Base-by-base conservation (phyloP, 2,329 filamentous ascomycete species). In the Calonectria henricotiae region DNA sequence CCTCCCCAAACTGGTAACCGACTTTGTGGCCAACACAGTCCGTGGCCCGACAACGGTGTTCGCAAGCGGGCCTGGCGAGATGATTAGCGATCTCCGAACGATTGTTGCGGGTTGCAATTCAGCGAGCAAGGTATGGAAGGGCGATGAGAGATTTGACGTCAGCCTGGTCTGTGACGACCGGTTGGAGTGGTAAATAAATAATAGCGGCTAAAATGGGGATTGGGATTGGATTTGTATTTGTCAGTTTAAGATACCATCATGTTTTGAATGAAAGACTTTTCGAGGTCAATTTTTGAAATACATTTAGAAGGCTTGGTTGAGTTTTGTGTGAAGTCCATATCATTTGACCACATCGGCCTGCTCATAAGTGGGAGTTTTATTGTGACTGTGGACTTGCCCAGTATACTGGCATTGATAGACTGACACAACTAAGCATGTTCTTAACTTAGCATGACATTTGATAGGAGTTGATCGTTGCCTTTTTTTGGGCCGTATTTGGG, bases 81-180 rank as follows among this genome's bases (percentile, higher is more conserved):
- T 92, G 87, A 86, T 91, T 6, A 84, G 83, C n/a, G 89, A 90
- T 65, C 75, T 92, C 68, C 82, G 90, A 30, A 79, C 71, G 5
- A 85, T 85, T 1, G 88, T 92, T 5, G 89, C 89, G 1, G 75
- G 74, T 8, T 85, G 84, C 46, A 92, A 91, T 78, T 84, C 84
- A 8, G 87, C 85, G 0, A 73, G 76, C 0, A 86, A 83, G 72
- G 89, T 91, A 11, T 91, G 89, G 89, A 86, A 80, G 65, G 89
- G 89, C 0, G 84, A 91, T 25, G 86, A 87, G 74, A 83, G 84
- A 43, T 88, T 83, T 58, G 86, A 91, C 76, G 89, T 92, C 2
- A 79, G 82, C 58, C 81, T 92, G 39, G 80, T 89, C 35, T 90
- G 88, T 76, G 90, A 92, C 79, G 89, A 91, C 81, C 85, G 90